Evolutionary conservation across 352 stramenopile genomes (phyloP).

Genomic region (Phytophthora macrochlamydospora): DNA sequence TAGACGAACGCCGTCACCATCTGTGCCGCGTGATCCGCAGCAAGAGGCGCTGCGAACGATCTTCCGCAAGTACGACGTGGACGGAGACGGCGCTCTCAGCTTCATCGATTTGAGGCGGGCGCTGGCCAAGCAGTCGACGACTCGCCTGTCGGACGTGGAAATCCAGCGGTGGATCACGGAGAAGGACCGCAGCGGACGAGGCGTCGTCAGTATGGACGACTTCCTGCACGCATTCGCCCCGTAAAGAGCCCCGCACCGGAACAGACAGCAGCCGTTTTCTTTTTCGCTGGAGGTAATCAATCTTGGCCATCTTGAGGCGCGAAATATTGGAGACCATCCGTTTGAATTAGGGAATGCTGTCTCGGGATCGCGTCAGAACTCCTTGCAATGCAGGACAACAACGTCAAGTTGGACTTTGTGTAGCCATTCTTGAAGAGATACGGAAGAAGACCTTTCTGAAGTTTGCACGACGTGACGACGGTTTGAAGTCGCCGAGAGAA

Average conservation of each 20-base stretch:
- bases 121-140: slow-evolving; percentile 21
- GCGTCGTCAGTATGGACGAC: slow-evolving; percentile 49
- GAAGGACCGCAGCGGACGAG: slow-evolving; percentile 51
- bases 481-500: no score
- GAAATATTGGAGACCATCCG: no score
- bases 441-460: no score
- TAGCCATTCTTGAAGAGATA: no score
- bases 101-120: slow-evolving; percentile 55
- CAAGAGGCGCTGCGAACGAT: slow-evolving; percentile 34
- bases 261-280: background rate
- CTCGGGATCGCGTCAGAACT: no score
- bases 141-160: slow-evolving; percentile 41
- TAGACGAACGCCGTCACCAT: background rate
- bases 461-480: no score
- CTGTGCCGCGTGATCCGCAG: background rate
- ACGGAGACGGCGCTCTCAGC: slow-evolving; percentile 52
- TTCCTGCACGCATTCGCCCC: slow-evolving; percentile 26
- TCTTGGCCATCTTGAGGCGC: no score
- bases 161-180: slow-evolving; percentile 58
- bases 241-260: background rate
- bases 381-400: no score
- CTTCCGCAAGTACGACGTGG: slow-evolving; percentile 57
- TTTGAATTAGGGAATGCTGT: no score
- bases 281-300: no score
- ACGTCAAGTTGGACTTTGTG: no score